Base-by-base conservation (phyloP, 495 filamentous ascomycete genomes). In the Podospora tetraspora region DNA sequence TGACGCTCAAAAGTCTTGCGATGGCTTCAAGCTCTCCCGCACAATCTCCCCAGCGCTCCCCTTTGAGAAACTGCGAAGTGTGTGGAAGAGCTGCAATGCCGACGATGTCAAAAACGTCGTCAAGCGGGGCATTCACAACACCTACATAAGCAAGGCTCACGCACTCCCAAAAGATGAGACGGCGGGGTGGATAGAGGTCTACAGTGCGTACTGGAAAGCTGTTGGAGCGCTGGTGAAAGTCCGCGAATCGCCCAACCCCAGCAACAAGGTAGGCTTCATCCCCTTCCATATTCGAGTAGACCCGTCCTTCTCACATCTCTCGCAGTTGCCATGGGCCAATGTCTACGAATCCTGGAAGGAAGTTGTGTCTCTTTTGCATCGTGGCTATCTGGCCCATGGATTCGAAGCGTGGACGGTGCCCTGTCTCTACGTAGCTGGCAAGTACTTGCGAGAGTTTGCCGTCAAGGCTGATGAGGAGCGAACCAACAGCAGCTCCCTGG, bases 321-420 rank as follows among this genome's bases (percentile, higher is more conserved):
- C 71, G 1, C 79, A 85, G 71, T 82, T 84, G 12, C 86, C 89
- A 66, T 93, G 91, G 88, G 81, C 83, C 11, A 87, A 84, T 43
- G 90, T 93, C 0, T 98, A 96, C 75, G 89, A 91, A 58, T 80
- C 86, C 9, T 97, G 94, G 94, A 94, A 91, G 72, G 91, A 92
- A 9, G 69, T 96, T 63, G 80, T 90, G 58, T 89, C 89, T 69
- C 76, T 79, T 10, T 74, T 96, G 32, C 87, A 91, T n/a, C 84
- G 89, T 61, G 91, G 90, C 3, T 97, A 96, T 77, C 85, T 84
- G 11, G 87, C 81, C 64, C 78, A 81, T 43, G 84, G 85, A 4
- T 90, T 97, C 72, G 86, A 90, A 37, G 87, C 90, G 22, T 98
- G 93, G 93, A 93, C 92, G 0, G 81, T 97, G 56, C 92, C 94